Evolutionary conservation across 768 basidiomycete genomes (phyloP).

Genomic region (Neoboletus brunneissimus): DNA sequence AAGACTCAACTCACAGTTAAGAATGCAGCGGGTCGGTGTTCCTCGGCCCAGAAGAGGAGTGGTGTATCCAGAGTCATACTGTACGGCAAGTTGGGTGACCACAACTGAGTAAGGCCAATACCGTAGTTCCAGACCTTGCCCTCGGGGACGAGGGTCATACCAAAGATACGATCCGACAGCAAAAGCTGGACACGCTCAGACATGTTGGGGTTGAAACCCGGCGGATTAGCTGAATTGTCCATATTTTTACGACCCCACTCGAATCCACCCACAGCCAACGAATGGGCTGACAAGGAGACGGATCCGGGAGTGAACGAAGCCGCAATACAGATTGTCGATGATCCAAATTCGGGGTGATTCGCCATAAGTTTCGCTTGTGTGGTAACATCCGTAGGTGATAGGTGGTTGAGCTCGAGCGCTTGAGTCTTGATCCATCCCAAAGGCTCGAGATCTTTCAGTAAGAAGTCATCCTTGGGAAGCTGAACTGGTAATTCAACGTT

Average conservation of each 20-base stretch:
- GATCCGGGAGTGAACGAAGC: slow-evolving; percentile 98
- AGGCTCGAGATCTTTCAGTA: slow-evolving; percentile 93
- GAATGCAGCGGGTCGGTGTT: slow-evolving; percentile 93
- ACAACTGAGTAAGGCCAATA: slow-evolving; percentile 88
- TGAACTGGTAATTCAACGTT: slow-evolving; percentile 87
- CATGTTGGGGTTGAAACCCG: slow-evolving; percentile 98
- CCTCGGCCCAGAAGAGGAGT: slow-evolving; percentile 92
- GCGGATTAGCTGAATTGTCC: slow-evolving; percentile 80
- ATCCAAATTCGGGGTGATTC: slow-evolving; percentile 92
- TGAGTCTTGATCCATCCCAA: slow-evolving; percentile 98
- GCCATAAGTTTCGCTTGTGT: slow-evolving; percentile 97
- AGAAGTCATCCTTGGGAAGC: slow-evolving; percentile 90
- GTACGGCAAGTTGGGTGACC: slow-evolving; percentile 79
- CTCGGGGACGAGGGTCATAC: slow-evolving; percentile 92
- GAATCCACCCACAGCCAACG: slow-evolving; percentile 86
- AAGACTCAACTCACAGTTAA: slow-evolving; percentile 60
- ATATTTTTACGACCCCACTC: slow-evolving; percentile 97
- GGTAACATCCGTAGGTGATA: slow-evolving; percentile 90
- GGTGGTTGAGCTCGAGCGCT: slow-evolving; percentile 84
- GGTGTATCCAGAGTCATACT: slow-evolving; percentile 90
- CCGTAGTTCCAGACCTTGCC: slow-evolving; percentile 98
- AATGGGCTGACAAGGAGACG: slow-evolving; percentile 92
- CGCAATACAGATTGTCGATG: slow-evolving; percentile 89
- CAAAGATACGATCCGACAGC: slow-evolving; percentile 92
- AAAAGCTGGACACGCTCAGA: slow-evolving; percentile 92